Conservation (phyloP, 1,139 yeast species). For the Meyerozyma elateridarum region DNA sequence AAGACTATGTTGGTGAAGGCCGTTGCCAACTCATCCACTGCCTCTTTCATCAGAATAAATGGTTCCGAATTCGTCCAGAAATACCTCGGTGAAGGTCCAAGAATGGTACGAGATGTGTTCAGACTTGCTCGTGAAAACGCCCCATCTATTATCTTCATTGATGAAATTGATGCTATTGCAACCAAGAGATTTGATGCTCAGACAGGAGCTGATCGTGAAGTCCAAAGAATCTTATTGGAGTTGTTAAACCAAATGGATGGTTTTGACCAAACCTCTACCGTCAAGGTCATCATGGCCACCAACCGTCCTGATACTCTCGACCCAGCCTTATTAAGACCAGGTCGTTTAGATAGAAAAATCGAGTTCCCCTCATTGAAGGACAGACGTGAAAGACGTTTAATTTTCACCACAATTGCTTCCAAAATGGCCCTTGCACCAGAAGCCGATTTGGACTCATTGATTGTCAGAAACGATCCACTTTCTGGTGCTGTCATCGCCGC, state of each 20-base stretch:
- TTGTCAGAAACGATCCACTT: conserved; percentile 91
- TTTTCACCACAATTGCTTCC: conserved; percentile 93
- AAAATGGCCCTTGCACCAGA: conserved; percentile 98
- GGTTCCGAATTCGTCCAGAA: conserved; percentile 98
- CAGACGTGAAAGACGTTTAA: conserved; percentile 94
- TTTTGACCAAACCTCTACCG: conserved; percentile 91
- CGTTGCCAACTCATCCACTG: conserved; percentile 94
- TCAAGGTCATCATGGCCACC: conserved; percentile 98
- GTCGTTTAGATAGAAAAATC: conserved; percentile 96
- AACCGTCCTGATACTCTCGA: conserved; percentile 97
- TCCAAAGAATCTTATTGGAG: conserved; percentile 94
- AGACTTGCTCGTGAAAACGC: conserved; percentile 95
- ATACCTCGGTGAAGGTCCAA: conserved; percentile 97
- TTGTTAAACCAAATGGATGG: conserved; percentile 99
- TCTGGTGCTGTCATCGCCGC: conserved; percentile 99
- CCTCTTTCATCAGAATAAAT: conserved; percentile 91
- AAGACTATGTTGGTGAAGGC: conserved; percentile 99
- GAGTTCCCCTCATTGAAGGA: conserved; percentile 95
- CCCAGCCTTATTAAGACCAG: conserved; percentile 96
- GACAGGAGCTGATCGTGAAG: conserved; percentile 99
- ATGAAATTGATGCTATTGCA: conserved; percentile 97
- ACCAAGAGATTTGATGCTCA: conserved; percentile 99
- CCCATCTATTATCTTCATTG: conserved; percentile 94
- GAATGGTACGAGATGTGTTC: conserved; percentile 99
- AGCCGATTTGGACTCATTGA: conserved; percentile 90